Conservation (phyloP, 179 eudicot genomes). For the Corrigiola litoralis region DNA sequence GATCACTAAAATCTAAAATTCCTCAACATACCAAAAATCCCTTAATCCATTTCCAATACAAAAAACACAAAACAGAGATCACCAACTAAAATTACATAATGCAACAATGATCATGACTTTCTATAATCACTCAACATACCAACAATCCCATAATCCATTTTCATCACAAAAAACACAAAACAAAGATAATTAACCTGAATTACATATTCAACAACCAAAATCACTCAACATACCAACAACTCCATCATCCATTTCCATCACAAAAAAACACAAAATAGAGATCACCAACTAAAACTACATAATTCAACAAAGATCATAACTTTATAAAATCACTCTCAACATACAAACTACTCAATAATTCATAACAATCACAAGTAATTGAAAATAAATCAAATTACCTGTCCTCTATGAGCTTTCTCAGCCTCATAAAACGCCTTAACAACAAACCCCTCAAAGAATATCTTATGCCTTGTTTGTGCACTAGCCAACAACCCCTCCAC, state of each 20-base stretch:
- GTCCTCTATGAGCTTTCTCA: constrained; percentile 95
- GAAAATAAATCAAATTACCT: constrained; percentile 37
- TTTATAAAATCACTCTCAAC: no score
- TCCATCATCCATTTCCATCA: no score
- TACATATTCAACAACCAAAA: background rate
- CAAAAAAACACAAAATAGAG: no score
- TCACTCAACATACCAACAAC: background rate
- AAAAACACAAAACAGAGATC: no score
- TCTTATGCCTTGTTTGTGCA: constrained; percentile 63
- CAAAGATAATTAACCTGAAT: background rate
- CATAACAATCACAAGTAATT: background rate
- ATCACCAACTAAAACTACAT: no score
- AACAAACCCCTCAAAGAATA: constrained; percentile 65
- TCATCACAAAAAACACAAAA: background rate
- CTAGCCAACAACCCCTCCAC: constrained; percentile 59
- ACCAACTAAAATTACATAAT: no score
- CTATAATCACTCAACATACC: background rate
- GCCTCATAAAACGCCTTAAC: constrained; percentile 89
- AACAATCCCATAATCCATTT: no score
- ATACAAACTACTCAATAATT: background rate
- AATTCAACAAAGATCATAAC: no score
- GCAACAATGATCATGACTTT: no score
- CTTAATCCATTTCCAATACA: no score
- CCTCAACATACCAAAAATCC: no score
- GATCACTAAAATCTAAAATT: no score